Conservation (phyloP, 1,284 basidiomycete genomes). For the Cutaneotrichosporon sp. region DNA sequence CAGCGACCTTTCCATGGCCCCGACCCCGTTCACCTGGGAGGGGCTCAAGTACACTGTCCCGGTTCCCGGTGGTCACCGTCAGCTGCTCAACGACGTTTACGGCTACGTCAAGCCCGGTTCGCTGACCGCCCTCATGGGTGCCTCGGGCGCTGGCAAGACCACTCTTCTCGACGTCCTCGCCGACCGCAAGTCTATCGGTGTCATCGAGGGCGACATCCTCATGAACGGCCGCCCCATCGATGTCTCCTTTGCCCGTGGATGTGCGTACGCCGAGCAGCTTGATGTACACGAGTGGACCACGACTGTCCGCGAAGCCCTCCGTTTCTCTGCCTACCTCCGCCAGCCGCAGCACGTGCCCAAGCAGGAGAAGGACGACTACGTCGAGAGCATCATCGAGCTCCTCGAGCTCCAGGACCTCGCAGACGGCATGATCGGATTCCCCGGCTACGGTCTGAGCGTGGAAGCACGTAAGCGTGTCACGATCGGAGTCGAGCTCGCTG, state of each 20-base stretch:
- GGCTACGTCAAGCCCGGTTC: constrained; percentile 57
- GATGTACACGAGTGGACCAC: constrained; percentile 82
- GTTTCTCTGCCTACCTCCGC: constrained; percentile 58
- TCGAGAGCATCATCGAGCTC: constrained; percentile 54
- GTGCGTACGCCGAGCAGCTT: constrained; percentile 55
- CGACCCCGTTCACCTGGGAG: constrained; percentile 52
- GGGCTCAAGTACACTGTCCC: constrained; percentile 51
- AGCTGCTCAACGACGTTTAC: constrained; percentile 54
- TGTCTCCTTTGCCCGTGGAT: constrained; percentile 51
- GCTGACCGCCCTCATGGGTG: constrained; percentile 60
- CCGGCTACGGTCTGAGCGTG: constrained; percentile 54
- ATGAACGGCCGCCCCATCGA: constrained; percentile 54
- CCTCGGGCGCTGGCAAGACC: constrained; percentile 56
- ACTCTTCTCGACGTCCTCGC: constrained; percentile 56
- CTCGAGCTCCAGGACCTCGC: constrained; percentile 54
- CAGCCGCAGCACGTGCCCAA: constrained; percentile 53
- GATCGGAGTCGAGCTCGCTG: constrained; percentile 59
- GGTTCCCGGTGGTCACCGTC: constrained; percentile 52
- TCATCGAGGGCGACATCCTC: constrained; percentile 51
- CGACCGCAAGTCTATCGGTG: constrained; percentile 53
- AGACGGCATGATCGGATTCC: constrained; percentile 51
- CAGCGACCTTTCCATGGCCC: constrained; percentile 42
- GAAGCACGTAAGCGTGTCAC: constrained; percentile 57
- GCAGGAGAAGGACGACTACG: constrained; percentile 54
- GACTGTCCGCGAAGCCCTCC: constrained; percentile 57